These are phyloP conservation scores for Leonotis leonurus DNA, from an alignment of 257 asterid species.

Conservation along the genomic window DNA sequence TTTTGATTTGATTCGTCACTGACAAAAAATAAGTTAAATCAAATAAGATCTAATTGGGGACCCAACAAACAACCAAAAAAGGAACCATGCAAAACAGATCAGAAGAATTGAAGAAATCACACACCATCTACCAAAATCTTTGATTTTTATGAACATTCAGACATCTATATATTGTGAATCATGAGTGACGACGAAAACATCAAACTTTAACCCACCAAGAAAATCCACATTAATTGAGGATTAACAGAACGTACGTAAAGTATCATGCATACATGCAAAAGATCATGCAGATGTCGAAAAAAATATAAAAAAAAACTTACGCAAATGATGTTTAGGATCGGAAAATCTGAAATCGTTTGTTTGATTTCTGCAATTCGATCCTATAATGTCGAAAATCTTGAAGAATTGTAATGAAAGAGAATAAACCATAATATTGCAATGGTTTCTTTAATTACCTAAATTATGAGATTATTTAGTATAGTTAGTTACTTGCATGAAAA, in stretches of 20 bases:
- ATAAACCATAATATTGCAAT: neutral
- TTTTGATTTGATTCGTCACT: conserved; percentile 8
- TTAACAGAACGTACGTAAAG: neutral
- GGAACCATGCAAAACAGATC: neutral
- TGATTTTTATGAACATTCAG: neutral
- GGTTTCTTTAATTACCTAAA: neutral
- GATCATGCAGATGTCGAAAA: no score
- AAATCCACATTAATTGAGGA: neutral
- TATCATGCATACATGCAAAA: conserved; percentile 22
- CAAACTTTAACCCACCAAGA: neutral
- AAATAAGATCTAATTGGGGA: neutral
- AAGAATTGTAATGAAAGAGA: conserved; percentile 28
- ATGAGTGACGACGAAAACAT: neutral
- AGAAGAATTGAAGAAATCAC: neutral
- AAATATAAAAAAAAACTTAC: conserved; percentile 12
- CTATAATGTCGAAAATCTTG: conserved; percentile 29
- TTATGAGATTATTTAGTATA: neutral
- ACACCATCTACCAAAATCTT: neutral
- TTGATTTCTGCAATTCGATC: conserved; percentile 15
- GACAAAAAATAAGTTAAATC: neutral
- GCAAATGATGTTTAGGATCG: conserved; percentile 1
- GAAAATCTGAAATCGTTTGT: conserved; percentile 5
- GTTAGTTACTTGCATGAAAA: conserved; percentile 13
- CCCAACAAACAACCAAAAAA: neutral
- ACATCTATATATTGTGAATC: neutral